Evolutionary conservation across 495 filamentous ascomycete species (phyloP).

Genomic region (Collariella sp.): DNA sequence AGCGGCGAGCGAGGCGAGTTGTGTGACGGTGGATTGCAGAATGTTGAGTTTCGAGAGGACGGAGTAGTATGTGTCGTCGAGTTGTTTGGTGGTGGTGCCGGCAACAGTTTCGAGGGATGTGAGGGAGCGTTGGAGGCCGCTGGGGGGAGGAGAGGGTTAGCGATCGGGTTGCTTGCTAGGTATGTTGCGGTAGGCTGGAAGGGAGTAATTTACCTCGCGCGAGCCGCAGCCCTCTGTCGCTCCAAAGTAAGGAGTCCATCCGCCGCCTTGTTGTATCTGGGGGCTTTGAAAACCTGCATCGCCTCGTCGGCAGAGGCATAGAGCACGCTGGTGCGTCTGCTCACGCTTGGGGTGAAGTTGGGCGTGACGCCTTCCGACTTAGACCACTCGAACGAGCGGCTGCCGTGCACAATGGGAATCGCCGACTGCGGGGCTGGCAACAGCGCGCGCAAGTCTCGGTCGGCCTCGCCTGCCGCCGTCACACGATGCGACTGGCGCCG

Average conservation of each 20-base stretch:
- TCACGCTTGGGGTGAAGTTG: constrained; percentile 34
- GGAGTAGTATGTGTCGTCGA: constrained; percentile 84
- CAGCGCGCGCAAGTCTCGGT: constrained; percentile 33
- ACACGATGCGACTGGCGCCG: constrained; percentile 34
- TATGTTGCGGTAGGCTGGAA: background rate
- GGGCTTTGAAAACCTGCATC: constrained; percentile 1
- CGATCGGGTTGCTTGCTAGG: constrained; percentile 14
- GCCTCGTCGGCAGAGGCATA: constrained; percentile 25
- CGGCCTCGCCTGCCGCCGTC: constrained; percentile 10
- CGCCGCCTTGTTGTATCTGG: constrained; percentile 26
- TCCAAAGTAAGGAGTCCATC: constrained; percentile 32
- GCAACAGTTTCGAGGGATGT: constrained; percentile 37
- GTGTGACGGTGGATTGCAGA: constrained; percentile 57
- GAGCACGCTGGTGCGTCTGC: constrained; percentile 34
- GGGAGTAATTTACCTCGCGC: constrained; percentile 32
- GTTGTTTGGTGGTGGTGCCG: constrained; percentile 53
- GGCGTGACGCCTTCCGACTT: constrained; percentile 39
- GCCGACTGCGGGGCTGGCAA: constrained; percentile 27
- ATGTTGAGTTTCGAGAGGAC: constrained; percentile 67
- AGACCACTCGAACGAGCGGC: constrained; percentile 32
- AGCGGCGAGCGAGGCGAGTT: constrained; percentile 60
- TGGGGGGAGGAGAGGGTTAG: constrained; percentile 9
- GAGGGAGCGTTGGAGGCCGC: constrained; percentile 37
- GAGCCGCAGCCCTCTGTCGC: constrained; percentile 33
- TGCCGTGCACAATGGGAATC: constrained; percentile 17